These are phyloP conservation scores for Bretziella fagacearum DNA, from an alignment of 2,329 filamentous ascomycete species.

Conservation along the genomic window DNA sequence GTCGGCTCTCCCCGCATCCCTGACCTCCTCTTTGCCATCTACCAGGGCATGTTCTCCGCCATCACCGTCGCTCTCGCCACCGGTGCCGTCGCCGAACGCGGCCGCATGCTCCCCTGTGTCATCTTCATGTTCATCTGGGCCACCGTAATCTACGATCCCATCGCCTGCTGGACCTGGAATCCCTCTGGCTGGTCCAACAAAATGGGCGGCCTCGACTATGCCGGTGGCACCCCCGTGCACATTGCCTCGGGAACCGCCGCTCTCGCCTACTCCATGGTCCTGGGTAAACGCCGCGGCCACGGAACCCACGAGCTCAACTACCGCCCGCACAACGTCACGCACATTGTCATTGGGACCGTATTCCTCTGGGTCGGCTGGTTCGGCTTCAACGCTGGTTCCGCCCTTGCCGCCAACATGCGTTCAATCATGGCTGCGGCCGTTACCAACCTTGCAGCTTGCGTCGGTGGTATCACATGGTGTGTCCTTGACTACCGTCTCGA, in stretches of 20 bases:
- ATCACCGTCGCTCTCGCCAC: conserved; percentile 76
- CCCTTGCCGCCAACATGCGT: conserved; percentile 63
- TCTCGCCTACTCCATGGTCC: conserved; percentile 78
- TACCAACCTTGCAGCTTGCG: conserved; percentile 69
- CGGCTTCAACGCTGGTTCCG: conserved; percentile 81
- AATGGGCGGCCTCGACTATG: conserved; percentile 74
- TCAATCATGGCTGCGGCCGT: conserved; percentile 76
- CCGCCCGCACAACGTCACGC: conserved; percentile 80
- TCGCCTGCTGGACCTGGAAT: conserved; percentile 95
- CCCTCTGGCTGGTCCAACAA: conserved; percentile 60
- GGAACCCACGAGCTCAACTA: conserved; percentile 82
- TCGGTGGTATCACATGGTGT: conserved; percentile 80
- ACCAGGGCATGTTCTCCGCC: conserved; percentile 75
- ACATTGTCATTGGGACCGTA: conserved; percentile 81
- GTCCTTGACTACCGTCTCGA: conserved; percentile 77
- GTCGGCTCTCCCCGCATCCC: conserved; percentile 58
- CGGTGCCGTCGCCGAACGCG: conserved; percentile 71
- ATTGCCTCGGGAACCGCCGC: conserved; percentile 71
- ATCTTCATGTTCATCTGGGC: conserved; percentile 91
- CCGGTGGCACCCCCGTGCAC: conserved; percentile 79
- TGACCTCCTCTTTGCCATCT: conserved; percentile 70
- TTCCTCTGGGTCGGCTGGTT: conserved; percentile 96
- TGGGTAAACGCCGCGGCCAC: conserved; percentile 71
- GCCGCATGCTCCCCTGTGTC: conserved; percentile 73
- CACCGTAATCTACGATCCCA: conserved; percentile 78